Conservation (phyloP, 345 rosid genomes). For the Aquilaria sinensis region DNA sequence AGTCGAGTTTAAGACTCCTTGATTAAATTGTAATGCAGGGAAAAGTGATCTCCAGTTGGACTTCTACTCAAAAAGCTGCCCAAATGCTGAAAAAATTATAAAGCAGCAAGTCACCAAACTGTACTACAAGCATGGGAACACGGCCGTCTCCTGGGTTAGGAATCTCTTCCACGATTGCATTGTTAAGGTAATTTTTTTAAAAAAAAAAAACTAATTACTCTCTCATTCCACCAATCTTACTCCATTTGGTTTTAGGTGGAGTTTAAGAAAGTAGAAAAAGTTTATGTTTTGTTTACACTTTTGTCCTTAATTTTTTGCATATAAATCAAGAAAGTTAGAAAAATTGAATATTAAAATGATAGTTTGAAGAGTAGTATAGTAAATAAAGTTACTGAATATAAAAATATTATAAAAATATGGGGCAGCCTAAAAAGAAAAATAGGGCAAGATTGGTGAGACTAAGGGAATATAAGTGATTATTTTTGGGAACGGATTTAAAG, state of each 20-base stretch:
- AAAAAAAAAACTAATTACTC: not conserved
- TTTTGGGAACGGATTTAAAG: too few species aligned
- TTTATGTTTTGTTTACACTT: too few species aligned
- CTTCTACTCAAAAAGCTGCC: constrained; percentile 61
- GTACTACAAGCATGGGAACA: constrained; percentile 74
- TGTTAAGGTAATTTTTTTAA: constrained; percentile 36
- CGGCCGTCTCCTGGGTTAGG: constrained; percentile 86
- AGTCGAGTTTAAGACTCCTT: too few species aligned
- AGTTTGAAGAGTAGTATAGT: too few species aligned
- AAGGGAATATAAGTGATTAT: too few species aligned
- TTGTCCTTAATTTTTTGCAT: too few species aligned
- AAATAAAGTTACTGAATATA: too few species aligned
- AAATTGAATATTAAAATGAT: too few species aligned
- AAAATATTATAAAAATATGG: too few species aligned
- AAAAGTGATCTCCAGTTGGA: constrained; percentile 53
- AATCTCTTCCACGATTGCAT: constrained; percentile 89
- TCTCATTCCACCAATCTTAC: not conserved
- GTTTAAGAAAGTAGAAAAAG: not conserved
- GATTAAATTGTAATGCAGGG: constrained; percentile 22
- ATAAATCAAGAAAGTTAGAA: too few species aligned
- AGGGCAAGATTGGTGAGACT: too few species aligned
- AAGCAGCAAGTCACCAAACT: constrained; percentile 55
- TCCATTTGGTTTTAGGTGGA: not conserved
- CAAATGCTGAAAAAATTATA: constrained; percentile 77
- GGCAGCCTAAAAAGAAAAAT: too few species aligned